A percentile compares a stretch with the other conserved stretches of the same genome.
These are phyloP conservation scores for Leccinum pellstonianum DNA, from an alignment of 768 basidiomycete genomes.

Conservation along the genomic window DNA sequence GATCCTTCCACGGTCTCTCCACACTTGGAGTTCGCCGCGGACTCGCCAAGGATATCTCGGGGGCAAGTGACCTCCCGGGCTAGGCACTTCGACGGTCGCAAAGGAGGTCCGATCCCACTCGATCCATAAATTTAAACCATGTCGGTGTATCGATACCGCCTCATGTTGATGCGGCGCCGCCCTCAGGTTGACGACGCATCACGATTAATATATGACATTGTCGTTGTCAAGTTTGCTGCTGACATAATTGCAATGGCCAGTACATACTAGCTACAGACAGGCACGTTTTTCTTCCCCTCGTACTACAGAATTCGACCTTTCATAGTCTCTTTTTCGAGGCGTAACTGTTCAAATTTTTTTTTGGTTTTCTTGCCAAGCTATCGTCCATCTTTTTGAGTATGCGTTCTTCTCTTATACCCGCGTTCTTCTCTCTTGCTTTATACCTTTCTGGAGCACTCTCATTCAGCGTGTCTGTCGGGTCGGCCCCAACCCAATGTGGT, in stretches of 20 bases:
- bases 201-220: background rate
- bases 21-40: background rate
- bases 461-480: constrained; percentile 50
- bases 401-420: constrained; percentile 27
- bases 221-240: constrained; percentile 16
- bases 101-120: background rate
- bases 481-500: constrained; percentile 58
- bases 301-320: constrained; percentile 9
- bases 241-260: constrained; percentile 17
- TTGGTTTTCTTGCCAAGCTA: constrained; percentile 8
- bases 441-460: constrained; percentile 24
- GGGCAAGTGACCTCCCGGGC: background rate
- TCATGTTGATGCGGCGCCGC: background rate
- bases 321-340: constrained; percentile 8
- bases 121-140: background rate
- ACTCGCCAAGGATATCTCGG: background rate
- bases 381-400: constrained; percentile 26
- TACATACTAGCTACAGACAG: background rate
- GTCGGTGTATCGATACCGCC: background rate
- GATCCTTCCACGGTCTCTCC: no score
- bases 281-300: background rate
- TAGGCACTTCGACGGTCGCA: background rate
- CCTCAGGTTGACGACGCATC: background rate
- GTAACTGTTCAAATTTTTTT: constrained; percentile 6
- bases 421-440: constrained; percentile 21